Conservation (phyloP, 352 stramenopile species). For the Globisporangium canariense region DNA sequence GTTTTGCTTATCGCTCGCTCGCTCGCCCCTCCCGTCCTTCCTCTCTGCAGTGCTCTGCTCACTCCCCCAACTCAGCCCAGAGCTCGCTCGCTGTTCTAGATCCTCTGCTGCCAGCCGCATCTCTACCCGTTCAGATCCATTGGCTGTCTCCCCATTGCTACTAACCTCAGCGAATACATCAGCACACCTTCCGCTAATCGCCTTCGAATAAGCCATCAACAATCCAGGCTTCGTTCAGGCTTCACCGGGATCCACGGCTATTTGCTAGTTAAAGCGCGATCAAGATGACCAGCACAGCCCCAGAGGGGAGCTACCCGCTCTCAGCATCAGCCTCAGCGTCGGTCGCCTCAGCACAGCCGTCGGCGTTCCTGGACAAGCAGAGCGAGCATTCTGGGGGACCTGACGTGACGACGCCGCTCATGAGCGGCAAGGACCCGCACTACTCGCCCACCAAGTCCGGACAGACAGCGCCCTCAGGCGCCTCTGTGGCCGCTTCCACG, state of each 20-base stretch:
- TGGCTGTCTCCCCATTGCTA: not conserved
- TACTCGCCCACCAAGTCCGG: conserved; percentile 7
- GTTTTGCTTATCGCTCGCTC: conserved; percentile 10
- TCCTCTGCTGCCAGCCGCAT: not conserved
- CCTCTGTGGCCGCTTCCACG: not conserved
- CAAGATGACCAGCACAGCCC: not conserved
- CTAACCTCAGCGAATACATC: not conserved
- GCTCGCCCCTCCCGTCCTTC: not conserved
- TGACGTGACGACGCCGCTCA: conserved; percentile 1
- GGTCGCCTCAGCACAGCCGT: not conserved
- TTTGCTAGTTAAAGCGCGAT: not conserved
- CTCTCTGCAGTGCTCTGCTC: not conserved
- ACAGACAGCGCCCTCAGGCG: not conserved
- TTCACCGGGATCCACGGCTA: not conserved
- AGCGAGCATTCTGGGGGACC: conserved; percentile 1
- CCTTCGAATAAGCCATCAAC: not conserved
- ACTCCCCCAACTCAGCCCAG: not conserved
- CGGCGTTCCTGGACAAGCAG: conserved; percentile 14
- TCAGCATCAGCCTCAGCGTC: not conserved
- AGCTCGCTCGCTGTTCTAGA: not conserved
- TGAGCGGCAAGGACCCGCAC: conserved; percentile 1
- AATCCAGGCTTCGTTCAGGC: not conserved
- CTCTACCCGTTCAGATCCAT: too few species aligned
- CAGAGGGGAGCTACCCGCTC: conserved; percentile 4
- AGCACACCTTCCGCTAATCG: not conserved